Percentiles rank a stretch among this genome's conserved stretches.
Evolutionary conservation across 371 early-diverging fungal genomes (phyloP).

Genomic region (Mucor velutinosus): DNA sequence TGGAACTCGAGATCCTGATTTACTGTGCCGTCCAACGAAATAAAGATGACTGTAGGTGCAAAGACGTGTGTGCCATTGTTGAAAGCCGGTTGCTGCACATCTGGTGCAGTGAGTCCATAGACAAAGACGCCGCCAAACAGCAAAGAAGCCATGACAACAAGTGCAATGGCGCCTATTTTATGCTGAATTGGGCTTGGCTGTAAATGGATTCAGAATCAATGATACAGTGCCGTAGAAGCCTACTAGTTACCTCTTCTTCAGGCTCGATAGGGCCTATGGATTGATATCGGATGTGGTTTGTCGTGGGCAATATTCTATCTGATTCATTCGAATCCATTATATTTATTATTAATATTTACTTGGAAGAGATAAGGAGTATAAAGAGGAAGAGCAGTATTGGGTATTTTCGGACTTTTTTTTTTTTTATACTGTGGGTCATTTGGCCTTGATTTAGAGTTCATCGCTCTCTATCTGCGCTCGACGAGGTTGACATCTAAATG

Average conservation of each 20-base stretch:
- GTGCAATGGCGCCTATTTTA: neutral
- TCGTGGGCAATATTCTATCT: slow-evolving; percentile 1
- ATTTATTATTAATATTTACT: neutral
- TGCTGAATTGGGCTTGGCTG: neutral
- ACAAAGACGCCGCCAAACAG: slow-evolving; percentile 10
- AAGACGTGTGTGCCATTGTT: slow-evolving; percentile 75
- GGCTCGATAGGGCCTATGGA: slow-evolving; percentile 28
- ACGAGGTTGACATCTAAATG: slow-evolving; percentile 30
- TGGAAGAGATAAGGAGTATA: neutral
- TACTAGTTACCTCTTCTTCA: slow-evolving; percentile 11
- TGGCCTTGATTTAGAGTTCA: slow-evolving; percentile 4
- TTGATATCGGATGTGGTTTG: slow-evolving; percentile 24
- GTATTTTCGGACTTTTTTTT: slow-evolving; percentile 6
- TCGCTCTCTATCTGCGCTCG: slow-evolving; percentile 12
- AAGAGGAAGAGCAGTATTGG: neutral
- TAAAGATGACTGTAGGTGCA: slow-evolving; percentile 75
- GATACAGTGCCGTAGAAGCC: neutral
- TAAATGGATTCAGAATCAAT: neutral
- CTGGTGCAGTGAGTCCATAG: neutral
- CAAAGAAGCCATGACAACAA: slow-evolving; percentile 3
- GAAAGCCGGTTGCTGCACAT: slow-evolving; percentile 12
- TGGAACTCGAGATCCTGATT: slow-evolving; percentile 80
- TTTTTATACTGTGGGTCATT: neutral
- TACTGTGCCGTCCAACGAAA: slow-evolving; percentile 92
- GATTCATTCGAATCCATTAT: slow-evolving; percentile 1